Percentiles rank a stretch among this genome's conserved stretches.
Conservation (phyloP, 2,329 filamentous ascomycete species). For the Xylariaceae sp. region DNA sequence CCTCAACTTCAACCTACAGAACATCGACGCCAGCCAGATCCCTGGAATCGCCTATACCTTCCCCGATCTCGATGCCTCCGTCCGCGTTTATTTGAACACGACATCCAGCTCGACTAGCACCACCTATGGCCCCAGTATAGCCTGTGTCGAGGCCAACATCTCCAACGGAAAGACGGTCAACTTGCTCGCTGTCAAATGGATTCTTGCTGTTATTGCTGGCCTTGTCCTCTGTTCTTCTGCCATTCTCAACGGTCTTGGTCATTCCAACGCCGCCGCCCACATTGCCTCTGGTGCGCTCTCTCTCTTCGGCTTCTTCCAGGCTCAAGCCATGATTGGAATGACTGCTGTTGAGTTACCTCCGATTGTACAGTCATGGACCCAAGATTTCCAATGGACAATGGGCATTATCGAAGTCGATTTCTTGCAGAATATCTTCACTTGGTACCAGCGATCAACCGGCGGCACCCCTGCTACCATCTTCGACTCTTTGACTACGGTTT, state of each 20-base stretch:
- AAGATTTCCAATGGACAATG: slow-evolving; percentile 92
- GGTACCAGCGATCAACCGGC: slow-evolving; percentile 84
- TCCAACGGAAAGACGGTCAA: slow-evolving; percentile 83
- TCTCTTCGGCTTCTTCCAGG: slow-evolving; percentile 82
- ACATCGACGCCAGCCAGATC: slow-evolving; percentile 56
- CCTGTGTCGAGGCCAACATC: slow-evolving; percentile 75
- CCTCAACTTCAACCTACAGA: slow-evolving; percentile 62
- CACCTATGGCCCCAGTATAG: slow-evolving; percentile 54
- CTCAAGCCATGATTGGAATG: slow-evolving; percentile 79
- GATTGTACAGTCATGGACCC: slow-evolving; percentile 80
- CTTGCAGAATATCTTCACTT: slow-evolving; percentile 75
- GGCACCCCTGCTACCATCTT: slow-evolving; percentile 72
- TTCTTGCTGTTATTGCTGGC: slow-evolving; percentile 72
- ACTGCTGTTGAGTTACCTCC: slow-evolving; percentile 71
- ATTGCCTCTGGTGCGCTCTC: slow-evolving; percentile 81
- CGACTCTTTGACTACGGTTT: slow-evolving; percentile 63
- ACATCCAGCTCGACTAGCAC: too few species aligned
- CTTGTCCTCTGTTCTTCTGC: slow-evolving; percentile 74
- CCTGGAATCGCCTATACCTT: slow-evolving; percentile 78
- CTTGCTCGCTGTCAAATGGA: slow-evolving; percentile 76
- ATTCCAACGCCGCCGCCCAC: slow-evolving; percentile 83
- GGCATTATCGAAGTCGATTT: slow-evolving; percentile 78
- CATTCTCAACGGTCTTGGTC: slow-evolving; percentile 75
- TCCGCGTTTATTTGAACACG: slow-evolving; percentile 72
- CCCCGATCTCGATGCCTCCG: slow-evolving; percentile 76